Evolutionary conservation across 2,329 filamentous ascomycete genomes (phyloP), one percentile per base, ranked within the genome.

Genomic region (Hortaea werneckii): DNA sequence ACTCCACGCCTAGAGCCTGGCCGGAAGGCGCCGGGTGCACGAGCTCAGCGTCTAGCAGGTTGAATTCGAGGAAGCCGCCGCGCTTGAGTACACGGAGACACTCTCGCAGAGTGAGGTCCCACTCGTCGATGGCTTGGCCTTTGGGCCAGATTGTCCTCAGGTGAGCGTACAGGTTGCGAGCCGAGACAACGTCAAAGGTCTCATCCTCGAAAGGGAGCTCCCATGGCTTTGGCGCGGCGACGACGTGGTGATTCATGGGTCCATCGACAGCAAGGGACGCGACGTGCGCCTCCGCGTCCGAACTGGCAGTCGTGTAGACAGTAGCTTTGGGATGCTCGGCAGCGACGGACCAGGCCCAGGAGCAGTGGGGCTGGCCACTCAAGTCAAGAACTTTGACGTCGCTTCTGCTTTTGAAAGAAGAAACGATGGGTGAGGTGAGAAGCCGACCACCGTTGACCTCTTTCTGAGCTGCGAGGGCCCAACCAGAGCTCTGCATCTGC

Each of bases 321-420:
- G 87, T 88, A 46, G 85, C 78, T 62, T 87, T 83, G 12, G 86
- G 87, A 65, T 89, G 92, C 63, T 90, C 83, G 41, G 85, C 75
- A 1, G 92, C 88, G 47, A 87, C 85, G 61, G 92, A 82, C 92
- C 92, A 98, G 20, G 86, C 90, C 92, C 92, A 98, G 65, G 94
- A 88, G 61, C 87, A 90, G 10, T 85, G 80, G 0, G 83, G 76
- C 61, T 90, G 82, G 39, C 89, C 89, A 41, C 86, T 88, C 30
- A 95, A 80, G 61, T 96, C 90, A 27, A 96, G 77, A 47, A 95
- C 83, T 30, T 84, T 74, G 3, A 80, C 70, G 26, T 80, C 75
- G 47, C 52, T 50, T 35, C 55, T 54, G 27, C 46, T 43, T 40
- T 57, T 59, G 53, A 64, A 61, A 28, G 58, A 57, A 53, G 62